phyloP scores from a whole-genome alignment of 1,284 basidiomycete species.

The Butyriboletus appendiculatus region DNA sequence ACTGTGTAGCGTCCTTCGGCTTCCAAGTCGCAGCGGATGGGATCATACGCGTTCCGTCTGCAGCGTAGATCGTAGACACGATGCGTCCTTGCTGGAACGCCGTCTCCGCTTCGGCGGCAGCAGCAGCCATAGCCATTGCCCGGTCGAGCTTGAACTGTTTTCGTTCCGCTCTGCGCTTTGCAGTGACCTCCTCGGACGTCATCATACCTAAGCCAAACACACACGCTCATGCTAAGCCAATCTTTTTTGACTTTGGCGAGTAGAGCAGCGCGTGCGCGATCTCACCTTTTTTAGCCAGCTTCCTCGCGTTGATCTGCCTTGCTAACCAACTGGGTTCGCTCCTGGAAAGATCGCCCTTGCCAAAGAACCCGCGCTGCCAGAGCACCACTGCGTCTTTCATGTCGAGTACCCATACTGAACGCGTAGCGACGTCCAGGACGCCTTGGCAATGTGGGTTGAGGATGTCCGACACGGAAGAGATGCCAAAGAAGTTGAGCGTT shows the following conservation, averaged over 20 bases:
- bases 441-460: slow-evolving; percentile 69
- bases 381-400: slow-evolving; percentile 64
- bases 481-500: slow-evolving; percentile 55
- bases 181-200: slow-evolving; percentile 87
- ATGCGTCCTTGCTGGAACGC: slow-evolving; percentile 68
- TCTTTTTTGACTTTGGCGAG: background rate
- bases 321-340: slow-evolving; percentile 95
- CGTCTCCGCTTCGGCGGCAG: slow-evolving; percentile 71
- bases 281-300: slow-evolving; percentile 59
- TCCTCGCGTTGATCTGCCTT: slow-evolving; percentile 68
- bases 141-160: slow-evolving; percentile 91
- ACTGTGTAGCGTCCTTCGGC: slow-evolving; percentile 35
- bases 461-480: slow-evolving; percentile 44
- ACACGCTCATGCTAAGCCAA: background rate
- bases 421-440: slow-evolving; percentile 69
- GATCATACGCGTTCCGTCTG: slow-evolving; percentile 47
- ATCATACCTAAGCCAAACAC: slow-evolving; percentile 35
- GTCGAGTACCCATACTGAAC: slow-evolving; percentile 79
- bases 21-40: slow-evolving; percentile 81
- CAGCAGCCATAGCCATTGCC: slow-evolving; percentile 73
- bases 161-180: slow-evolving; percentile 80
- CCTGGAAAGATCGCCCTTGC: slow-evolving; percentile 91
- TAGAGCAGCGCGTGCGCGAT: no score
- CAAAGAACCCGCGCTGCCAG: slow-evolving; percentile 95
- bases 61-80: slow-evolving; percentile 52